A percentile compares a stretch with the other conserved stretches of the same genome.
Evolutionary conservation across 371 early-diverging fungal species (phyloP).

Genomic region (Lichtheimia corymbifera): DNA sequence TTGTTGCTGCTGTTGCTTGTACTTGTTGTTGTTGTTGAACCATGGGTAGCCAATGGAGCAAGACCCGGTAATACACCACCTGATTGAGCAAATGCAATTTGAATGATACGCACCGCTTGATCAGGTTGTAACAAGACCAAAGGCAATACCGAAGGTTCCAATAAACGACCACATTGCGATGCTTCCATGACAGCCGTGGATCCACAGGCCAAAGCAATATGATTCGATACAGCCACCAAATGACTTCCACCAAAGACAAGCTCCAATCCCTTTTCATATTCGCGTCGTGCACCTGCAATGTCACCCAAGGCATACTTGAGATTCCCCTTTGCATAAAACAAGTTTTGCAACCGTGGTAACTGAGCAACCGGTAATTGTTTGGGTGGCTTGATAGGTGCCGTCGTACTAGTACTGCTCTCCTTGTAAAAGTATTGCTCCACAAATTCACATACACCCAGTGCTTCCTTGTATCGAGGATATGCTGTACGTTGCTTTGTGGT

Average conservation of each 20-base stretch:
- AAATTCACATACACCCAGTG: conserved; percentile 78
- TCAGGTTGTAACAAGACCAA: conserved; percentile 68
- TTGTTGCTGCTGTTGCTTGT: conserved; percentile 9
- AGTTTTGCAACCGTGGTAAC: conserved; percentile 68
- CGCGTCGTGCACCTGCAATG: conserved; percentile 68
- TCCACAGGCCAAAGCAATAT: conserved; percentile 44
- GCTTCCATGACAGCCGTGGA: conserved; percentile 22
- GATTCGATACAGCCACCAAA: conserved; percentile 58
- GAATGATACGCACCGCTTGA: conserved; percentile 61
- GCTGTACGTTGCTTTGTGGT: neutral
- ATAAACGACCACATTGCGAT: conserved; percentile 19
- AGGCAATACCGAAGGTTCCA: conserved; percentile 36
- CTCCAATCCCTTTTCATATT: conserved; percentile 80
- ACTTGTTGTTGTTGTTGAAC: neutral
- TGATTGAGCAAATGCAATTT: conserved; percentile 61
- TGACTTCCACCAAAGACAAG: conserved; percentile 75
- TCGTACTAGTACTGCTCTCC: conserved; percentile 6
- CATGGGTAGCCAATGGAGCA: conserved; percentile 16
- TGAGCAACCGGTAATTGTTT: conserved; percentile 58
- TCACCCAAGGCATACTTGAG: conserved; percentile 78
- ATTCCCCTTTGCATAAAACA: conserved; percentile 87
- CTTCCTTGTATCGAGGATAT: conserved; percentile 73
- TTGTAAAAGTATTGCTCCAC: conserved; percentile 68
- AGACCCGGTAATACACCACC: conserved; percentile 68
- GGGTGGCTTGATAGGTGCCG: conserved; percentile 28